Percentiles rank a stretch among this genome's conserved stretches.
Conservation (phyloP, 345 rosid genomes). For the Brassica juncea region DNA sequence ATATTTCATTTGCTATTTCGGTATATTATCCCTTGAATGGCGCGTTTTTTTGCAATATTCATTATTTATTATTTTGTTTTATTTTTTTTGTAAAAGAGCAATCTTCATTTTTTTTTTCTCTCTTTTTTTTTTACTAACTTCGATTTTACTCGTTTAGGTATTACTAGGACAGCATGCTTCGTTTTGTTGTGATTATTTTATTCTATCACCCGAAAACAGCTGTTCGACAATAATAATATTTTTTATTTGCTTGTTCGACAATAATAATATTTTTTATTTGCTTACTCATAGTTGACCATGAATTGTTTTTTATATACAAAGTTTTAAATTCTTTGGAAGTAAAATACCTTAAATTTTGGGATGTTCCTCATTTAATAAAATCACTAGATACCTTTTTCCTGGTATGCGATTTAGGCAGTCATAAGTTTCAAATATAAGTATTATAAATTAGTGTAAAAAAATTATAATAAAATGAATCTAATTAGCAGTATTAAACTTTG, state of each 20-base stretch:
- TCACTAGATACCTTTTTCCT: background rate
- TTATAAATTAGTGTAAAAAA: background rate
- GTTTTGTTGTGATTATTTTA: constrained; percentile 27
- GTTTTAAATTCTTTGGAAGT: background rate
- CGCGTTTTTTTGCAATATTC: too few species aligned
- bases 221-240: constrained; percentile 1
- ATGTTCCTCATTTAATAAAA: background rate
- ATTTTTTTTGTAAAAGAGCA: too few species aligned
- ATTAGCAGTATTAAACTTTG: background rate
- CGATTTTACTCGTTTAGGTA: background rate
- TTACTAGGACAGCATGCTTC: constrained; percentile 7
- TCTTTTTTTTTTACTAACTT: background rate
- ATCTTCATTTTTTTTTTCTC: too few species aligned
- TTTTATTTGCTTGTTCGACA: background rate
- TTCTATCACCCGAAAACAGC: background rate
- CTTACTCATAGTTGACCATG: constrained; percentile 16
- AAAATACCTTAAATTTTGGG: background rate
- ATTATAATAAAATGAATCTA: too few species aligned
- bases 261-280: background rate
- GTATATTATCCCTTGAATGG: constrained; percentile 15
- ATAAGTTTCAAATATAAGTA: background rate
- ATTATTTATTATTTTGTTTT: too few species aligned
- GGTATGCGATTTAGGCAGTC: background rate
- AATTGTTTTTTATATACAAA: background rate
- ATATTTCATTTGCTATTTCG: constrained; percentile 24